Base-by-base conservation (phyloP, 2,329 filamentous ascomycete genomes). In the Cladosporium sp. region DNA sequence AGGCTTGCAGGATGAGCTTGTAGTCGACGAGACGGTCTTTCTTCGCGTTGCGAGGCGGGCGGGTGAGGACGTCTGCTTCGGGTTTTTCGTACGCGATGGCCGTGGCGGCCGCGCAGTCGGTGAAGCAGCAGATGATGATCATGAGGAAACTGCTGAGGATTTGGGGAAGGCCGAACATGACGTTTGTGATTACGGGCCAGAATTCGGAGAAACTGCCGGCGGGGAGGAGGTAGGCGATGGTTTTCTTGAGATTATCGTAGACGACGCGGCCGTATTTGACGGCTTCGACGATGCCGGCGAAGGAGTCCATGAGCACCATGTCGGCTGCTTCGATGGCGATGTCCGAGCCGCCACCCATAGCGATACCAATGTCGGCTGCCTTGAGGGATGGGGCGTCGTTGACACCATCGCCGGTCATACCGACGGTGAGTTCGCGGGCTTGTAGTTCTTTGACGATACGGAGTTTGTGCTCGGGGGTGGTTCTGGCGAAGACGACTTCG, bases 231-330 rank as follows among this genome's bases (percentile, higher is more conserved):
- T 92, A 92, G n/a, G 87, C 85, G 67, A 91, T 86, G 0, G 86
- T 89, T 82, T 93, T 93, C 75, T 91, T 90, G 59, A 93, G 78
- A 71, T 93, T 93, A 75, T 92, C 89, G 76, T 91, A 93, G n/a
- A 92, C 89, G 6, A 91, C 85, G 16, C 90, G 85, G 0, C 90
- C 90, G 66, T 89, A 91, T 68, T 87, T 82, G 2, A 93, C 86
- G 0, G 90, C 91, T 72, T 90, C 85, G 5, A 92, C 86, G 34
- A 93, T 85, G 1, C 88, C 89, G 0, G 86, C 84, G 72, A 93
- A 93, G 0, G 86, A 88, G 61, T 92, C 90, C 6, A 89, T 76
- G 69, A 89, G 73, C 0, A 88, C 84, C 83, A 88, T 86, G 68
- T 88, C 86, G 0, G 85, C 81, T 13, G 86, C 85, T 75, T 88